Base-by-base conservation (phyloP, 148 eudicot species). In the Camellia sinensis region DNA sequence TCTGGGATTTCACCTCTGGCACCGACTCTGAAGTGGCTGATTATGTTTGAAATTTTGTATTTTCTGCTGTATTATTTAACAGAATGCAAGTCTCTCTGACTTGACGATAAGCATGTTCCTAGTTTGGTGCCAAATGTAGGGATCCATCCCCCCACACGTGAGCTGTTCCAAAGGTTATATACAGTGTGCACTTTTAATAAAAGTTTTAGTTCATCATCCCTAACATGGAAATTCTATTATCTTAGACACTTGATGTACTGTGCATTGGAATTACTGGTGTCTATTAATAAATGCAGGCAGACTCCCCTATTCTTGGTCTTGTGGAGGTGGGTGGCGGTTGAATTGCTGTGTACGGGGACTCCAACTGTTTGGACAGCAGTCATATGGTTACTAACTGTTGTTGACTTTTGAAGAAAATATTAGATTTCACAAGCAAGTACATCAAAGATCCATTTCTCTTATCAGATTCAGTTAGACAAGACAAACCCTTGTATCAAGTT, bases 321-420 rank as follows among this genome's bases (percentile, higher is more conserved):
- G 63, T 89, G 80, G 93, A 89, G 77, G 77, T 82, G 65, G 94
- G 92, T 22, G 83, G 82, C 60, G 95, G 98, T 57, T 88, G 93
- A 73, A 89, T 95, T 19, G 91, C 95, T 53, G 94, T 95, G 18
- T 95, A 93, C 67, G 98, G 97, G 52, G 98, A 95, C 79, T 93
- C 97, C 76, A 95, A 95, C 79, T 95, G 98, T 79, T 83, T 95
- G 82, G 98, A 95, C 81, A 95, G 98, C 87, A 95, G 98, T 84
- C 98, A 95, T 84, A 95, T 95, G 98, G 94, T 95, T 59, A 93
- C 97, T 68, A 93, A 95, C 80, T 95, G 97, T 77, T 93, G 85
- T 81, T 90, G 95, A 96, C 93, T 95, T 67, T 88, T 95, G 73
- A 90, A 80, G 83, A 95, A 90, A 79, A 89, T 91, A 77, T 84